Percentiles rank a stretch among this genome's conserved stretches.
Evolutionary conservation across 1,284 basidiomycete species (phyloP).

Genomic region (Flammula alnicola): DNA sequence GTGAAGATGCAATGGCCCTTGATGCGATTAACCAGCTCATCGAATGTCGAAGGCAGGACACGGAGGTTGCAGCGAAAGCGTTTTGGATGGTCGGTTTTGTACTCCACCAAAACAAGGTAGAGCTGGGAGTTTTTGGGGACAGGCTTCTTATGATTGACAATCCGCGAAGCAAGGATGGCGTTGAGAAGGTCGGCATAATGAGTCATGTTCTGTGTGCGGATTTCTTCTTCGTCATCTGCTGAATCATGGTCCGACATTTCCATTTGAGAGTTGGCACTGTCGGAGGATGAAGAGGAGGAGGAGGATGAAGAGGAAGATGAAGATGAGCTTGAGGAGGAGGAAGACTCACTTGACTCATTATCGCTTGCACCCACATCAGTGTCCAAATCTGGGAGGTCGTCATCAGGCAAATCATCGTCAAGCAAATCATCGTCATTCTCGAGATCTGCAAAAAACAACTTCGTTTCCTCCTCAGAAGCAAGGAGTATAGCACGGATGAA

Average conservation of each 20-base stretch:
- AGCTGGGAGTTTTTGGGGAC: constrained; percentile 24
- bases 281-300: constrained; percentile 7
- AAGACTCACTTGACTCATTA: constrained; percentile 3
- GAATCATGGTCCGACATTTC: background rate
- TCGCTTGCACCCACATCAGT: background rate
- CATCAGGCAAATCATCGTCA: background rate
- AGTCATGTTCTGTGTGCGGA: background rate
- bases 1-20: constrained; percentile 30
- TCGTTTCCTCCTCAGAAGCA: constrained; percentile 13
- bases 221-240: background rate
- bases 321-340: constrained; percentile 6
- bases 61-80: constrained; percentile 33
- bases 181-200: constrained; percentile 6
- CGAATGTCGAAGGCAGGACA: constrained; percentile 30
- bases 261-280: background rate
- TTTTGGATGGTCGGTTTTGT: constrained; percentile 21
- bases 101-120: constrained; percentile 28
- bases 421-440: constrained; percentile 1
- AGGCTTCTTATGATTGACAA: constrained; percentile 14
- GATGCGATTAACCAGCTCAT: constrained; percentile 21
- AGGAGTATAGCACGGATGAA: constrained; percentile 15
- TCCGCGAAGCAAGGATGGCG: constrained; percentile 10
- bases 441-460: background rate
- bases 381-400: too few relatives aligned
- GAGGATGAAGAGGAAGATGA: constrained; percentile 14